Evolutionary conservation across 176 grass and related monocot genomes (phyloP).

Genomic region (Echinochloa phyllopogon): DNA sequence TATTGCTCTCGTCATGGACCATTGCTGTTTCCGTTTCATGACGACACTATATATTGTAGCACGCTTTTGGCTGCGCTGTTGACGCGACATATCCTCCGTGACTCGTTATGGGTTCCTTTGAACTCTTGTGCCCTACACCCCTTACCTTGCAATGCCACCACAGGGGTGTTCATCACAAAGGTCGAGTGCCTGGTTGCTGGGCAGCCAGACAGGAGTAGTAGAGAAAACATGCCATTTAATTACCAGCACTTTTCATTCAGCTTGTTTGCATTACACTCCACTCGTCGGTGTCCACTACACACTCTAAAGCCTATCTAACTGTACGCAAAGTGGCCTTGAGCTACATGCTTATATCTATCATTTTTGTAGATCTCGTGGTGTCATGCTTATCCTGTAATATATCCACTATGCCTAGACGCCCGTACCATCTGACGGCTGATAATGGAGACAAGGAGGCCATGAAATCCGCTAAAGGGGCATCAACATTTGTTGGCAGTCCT

Average conservation of each 20-base stretch:
- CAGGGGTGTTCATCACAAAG: neutral
- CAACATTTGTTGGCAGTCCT: neutral
- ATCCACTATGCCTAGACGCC: conserved; percentile 37
- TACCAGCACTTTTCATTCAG: neutral
- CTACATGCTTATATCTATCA: neutral
- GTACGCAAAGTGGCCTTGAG: conserved; percentile 4
- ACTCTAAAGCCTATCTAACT: neutral
- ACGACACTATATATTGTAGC: neutral
- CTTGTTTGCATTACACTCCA: neutral
- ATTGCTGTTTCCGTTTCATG: neutral
- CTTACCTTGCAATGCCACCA: neutral
- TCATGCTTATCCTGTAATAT: conserved; percentile 13
- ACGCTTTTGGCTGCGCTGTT: conserved; percentile 21
- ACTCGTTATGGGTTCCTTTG: conserved; percentile 14
- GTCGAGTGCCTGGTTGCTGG: neutral
- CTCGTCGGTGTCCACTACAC: neutral
- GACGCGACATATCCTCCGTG: conserved; percentile 16
- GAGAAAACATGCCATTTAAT: neutral
- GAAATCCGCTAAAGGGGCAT: conserved; percentile 46
- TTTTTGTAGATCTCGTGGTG: neutral
- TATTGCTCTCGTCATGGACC: conserved; percentile 3
- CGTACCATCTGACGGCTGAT: conserved; percentile 19
- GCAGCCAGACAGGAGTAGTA: neutral
- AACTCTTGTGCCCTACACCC: neutral
- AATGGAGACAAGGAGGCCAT: conserved; percentile 43